Evolutionary conservation across 1,139 yeast species (phyloP), one percentile per base, ranked within the genome.

Genomic region (Yamadazyma buinensis): DNA sequence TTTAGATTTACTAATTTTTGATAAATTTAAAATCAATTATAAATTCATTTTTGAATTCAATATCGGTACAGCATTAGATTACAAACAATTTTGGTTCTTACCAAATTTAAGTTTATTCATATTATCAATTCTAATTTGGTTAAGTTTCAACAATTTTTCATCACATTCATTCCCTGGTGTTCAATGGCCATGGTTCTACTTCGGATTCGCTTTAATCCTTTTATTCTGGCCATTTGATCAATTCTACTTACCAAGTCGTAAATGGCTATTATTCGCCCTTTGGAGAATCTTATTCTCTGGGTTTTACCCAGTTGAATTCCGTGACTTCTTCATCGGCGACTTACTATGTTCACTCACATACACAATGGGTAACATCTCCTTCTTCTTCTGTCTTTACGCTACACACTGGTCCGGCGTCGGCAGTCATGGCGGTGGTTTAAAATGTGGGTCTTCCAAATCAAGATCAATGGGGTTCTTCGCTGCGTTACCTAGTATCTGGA

Each of bases 311-410:
- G 97, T 92, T 36, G 97, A 92, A 58, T 92, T 92, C 54, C 71
- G 94, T 40, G 98, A 92, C 59, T 90, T 92, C 66, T 88, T 87
- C 55, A 49, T 90, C 36, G 98, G 97, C 15, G 98, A 92, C 59
- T 80, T 92, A 23, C 65, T 88, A 34, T 85, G 95, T 58, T 84
- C 95, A 24, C 65, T 92, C 52, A 84, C 95, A 1, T 92, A 92
- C 57, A 75, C 96, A 2, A 67, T 87, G 66, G 85, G 96, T 3
- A 92, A 90, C 49, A 61, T 86, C 19, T 83, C 95, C 1, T 77
- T 88, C 55, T 87, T 86, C 62, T 80, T 87, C 43, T 92, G 98
- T 54, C 64, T 86, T 19, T 90, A 86, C 55, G 74, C 84, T 1
- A 72, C 77, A 5, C 75, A 80, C 38, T 84, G 94, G 88, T 55